These are phyloP conservation scores for Apiotrichum porosum DNA, from an alignment of 1,284 basidiomycete species.

Conservation along the genomic window DNA sequence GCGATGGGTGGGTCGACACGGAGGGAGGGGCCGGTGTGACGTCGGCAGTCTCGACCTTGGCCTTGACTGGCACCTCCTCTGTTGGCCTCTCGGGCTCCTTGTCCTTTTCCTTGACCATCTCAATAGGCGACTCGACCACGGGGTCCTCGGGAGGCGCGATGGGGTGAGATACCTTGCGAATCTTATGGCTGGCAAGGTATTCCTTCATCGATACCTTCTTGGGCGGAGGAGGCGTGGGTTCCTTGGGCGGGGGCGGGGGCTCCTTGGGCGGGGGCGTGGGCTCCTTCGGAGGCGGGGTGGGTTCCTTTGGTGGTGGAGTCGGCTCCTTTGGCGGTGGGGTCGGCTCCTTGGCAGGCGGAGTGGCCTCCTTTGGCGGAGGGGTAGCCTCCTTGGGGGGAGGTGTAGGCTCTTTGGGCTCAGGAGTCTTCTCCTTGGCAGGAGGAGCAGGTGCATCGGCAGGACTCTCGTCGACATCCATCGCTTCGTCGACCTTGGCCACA, in stretches of 20 bases:
- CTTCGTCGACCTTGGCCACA: not conserved
- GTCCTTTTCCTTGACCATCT: not conserved
- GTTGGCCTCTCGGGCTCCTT: not conserved
- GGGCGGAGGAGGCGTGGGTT: constrained; percentile 6
- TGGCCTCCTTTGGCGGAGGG: not conserved
- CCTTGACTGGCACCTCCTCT: not conserved
- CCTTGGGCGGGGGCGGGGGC: not conserved
- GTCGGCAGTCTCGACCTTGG: not conserved
- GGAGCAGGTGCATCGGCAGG: not conserved
- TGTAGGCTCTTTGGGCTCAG: constrained; percentile 2
- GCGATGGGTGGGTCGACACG: constrained; percentile 3
- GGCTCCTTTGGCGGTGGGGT: not conserved
- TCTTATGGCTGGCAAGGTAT: constrained; percentile 37
- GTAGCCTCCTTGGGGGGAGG: constrained; percentile 5
- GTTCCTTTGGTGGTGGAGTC: constrained; percentile 13
- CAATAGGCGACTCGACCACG: not conserved
- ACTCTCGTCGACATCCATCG: too few relatives aligned
- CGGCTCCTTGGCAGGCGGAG: not conserved
- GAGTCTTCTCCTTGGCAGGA: not conserved
- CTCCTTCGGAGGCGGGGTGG: constrained; percentile 7
- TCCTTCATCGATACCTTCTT: constrained; percentile 41
- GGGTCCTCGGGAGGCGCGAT: constrained; percentile 3
- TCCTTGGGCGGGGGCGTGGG: not conserved
- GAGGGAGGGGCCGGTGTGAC: not conserved
- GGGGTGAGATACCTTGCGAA: constrained; percentile 27